Evolutionary conservation across 306 rosid genomes (phyloP).

Genomic region (Dalbergia oliveri): DNA sequence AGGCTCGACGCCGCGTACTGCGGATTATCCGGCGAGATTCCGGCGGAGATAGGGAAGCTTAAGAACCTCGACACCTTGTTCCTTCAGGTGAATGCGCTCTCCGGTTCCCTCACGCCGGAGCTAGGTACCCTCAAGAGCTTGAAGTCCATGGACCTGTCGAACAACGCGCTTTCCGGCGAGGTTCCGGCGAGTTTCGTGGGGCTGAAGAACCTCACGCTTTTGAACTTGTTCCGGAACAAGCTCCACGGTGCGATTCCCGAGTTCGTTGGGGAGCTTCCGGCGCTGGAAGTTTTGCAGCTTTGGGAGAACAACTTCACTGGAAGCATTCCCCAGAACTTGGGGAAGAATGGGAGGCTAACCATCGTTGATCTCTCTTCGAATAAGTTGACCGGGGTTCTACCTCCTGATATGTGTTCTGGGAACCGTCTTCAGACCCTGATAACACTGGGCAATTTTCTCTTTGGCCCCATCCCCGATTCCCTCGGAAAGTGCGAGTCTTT

Average conservation of each 20-base stretch:
- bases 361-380: slow-evolving; percentile 83
- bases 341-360: slow-evolving; percentile 78
- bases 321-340: slow-evolving; percentile 74
- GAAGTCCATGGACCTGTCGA: slow-evolving; percentile 91
- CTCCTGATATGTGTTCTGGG: slow-evolving; percentile 81
- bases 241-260: slow-evolving; percentile 94
- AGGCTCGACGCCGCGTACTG: slow-evolving; percentile 91
- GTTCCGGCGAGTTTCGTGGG: slow-evolving; percentile 70
- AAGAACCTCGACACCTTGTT: slow-evolving; percentile 82
- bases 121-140: slow-evolving; percentile 71
- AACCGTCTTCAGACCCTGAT: slow-evolving; percentile 80
- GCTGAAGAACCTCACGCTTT: slow-evolving; percentile 78
- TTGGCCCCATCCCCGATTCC: slow-evolving; percentile 90
- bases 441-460: slow-evolving; percentile 73
- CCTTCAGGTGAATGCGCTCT: slow-evolving; percentile 88
- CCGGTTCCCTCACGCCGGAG: slow-evolving; percentile 74
- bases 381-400: slow-evolving; percentile 81
- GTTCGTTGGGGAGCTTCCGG: slow-evolving; percentile 79
- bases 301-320: slow-evolving; percentile 98
- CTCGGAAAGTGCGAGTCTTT: slow-evolving; percentile 79
- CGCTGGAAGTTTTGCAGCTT: slow-evolving; percentile 80
- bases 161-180: slow-evolving; percentile 77
- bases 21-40: slow-evolving; percentile 79
- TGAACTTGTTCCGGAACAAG: slow-evolving; percentile 85
- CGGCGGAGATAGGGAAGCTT: slow-evolving; percentile 72